Evolutionary conservation across 306 rosid genomes (phyloP).

Genomic region (Carpinus fangiana): DNA sequence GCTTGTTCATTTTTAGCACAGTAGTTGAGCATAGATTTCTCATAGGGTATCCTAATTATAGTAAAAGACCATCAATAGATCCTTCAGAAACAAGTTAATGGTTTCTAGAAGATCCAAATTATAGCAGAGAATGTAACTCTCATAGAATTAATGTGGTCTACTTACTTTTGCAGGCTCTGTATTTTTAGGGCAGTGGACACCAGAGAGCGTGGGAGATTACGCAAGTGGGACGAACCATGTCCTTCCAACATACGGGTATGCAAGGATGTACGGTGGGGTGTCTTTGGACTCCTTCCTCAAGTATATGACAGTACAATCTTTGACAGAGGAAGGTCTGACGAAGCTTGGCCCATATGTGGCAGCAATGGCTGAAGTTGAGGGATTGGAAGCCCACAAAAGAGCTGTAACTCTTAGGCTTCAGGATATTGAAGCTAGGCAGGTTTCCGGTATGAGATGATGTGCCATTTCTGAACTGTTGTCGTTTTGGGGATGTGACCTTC

Average conservation of each 20-base stretch:
- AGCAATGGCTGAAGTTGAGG: slow-evolving; percentile 94
- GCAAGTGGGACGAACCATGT: slow-evolving; percentile 99
- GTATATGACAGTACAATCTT: slow-evolving; percentile 93
- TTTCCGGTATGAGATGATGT: slow-evolving; percentile 48
- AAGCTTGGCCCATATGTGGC: slow-evolving; percentile 87
- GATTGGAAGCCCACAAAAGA: slow-evolving; percentile 90
- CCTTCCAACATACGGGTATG: slow-evolving; percentile 98
- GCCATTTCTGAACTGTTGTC: neutral
- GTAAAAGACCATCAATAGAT: neutral
- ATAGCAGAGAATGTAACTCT: neutral
- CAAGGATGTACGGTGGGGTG: slow-evolving; percentile 96
- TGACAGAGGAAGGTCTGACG: slow-evolving; percentile 87
- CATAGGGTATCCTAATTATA: neutral
- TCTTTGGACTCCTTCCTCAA: slow-evolving; percentile 88
- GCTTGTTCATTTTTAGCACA: neutral
- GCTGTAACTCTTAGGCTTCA: slow-evolving; percentile 90
- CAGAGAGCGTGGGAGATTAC: slow-evolving; percentile 96
- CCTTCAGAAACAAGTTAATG: neutral
- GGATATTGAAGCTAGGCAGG: slow-evolving; percentile 79
- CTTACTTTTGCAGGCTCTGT: slow-evolving; percentile 69
- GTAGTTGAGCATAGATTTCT: neutral
- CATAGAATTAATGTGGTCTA: neutral
- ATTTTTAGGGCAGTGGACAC: slow-evolving; percentile 94
- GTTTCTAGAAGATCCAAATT: neutral
- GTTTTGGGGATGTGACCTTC: neutral